These are phyloP conservation scores for Pseudocercospora fuligena DNA, from an alignment of 2,329 filamentous ascomycete species.

Conservation along the genomic window DNA sequence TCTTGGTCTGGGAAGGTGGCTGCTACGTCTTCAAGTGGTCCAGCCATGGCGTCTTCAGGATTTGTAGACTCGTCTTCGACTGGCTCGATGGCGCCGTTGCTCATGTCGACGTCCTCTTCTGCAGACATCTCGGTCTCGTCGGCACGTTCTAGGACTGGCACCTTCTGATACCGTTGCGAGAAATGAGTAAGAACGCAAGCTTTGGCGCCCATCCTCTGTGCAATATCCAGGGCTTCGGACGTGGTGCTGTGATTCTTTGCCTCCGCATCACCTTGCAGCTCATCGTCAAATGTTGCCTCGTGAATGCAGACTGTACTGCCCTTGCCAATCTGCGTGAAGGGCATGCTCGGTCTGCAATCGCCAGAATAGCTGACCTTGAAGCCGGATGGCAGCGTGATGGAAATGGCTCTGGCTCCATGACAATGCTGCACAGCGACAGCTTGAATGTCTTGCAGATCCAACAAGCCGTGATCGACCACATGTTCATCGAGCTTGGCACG, in stretches of 20 bases:
- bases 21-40: slow-evolving; percentile 31
- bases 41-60: slow-evolving; percentile 33
- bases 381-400: slow-evolving; percentile 75
- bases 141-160: slow-evolving; percentile 57
- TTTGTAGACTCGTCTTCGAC: slow-evolving; percentile 28
- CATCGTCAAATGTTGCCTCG: slow-evolving; percentile 94
- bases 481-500: slow-evolving; percentile 33
- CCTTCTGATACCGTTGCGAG: slow-evolving; percentile 87
- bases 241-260: slow-evolving; percentile 93
- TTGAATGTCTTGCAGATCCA: slow-evolving; percentile 70
- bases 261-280: slow-evolving; percentile 74
- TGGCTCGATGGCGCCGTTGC: slow-evolving; percentile 12
- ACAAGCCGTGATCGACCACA: slow-evolving; percentile 45
- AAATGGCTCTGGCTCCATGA: slow-evolving; percentile 73
- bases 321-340: slow-evolving; percentile 72
- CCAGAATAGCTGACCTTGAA: slow-evolving; percentile 93
- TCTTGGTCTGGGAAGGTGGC: slow-evolving; percentile 32
- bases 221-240: slow-evolving; percentile 80
- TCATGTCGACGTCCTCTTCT: slow-evolving; percentile 15
- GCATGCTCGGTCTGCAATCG: slow-evolving; percentile 79
- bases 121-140: slow-evolving; percentile 38
- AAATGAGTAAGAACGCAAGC: slow-evolving; percentile 91
- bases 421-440: slow-evolving; percentile 78
- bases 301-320: slow-evolving; percentile 86
- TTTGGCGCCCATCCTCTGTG: slow-evolving; percentile 76